Evolutionary conservation across 139 green algal species (phyloP).

Genomic region (Astrephomene gubernaculifera): DNA sequence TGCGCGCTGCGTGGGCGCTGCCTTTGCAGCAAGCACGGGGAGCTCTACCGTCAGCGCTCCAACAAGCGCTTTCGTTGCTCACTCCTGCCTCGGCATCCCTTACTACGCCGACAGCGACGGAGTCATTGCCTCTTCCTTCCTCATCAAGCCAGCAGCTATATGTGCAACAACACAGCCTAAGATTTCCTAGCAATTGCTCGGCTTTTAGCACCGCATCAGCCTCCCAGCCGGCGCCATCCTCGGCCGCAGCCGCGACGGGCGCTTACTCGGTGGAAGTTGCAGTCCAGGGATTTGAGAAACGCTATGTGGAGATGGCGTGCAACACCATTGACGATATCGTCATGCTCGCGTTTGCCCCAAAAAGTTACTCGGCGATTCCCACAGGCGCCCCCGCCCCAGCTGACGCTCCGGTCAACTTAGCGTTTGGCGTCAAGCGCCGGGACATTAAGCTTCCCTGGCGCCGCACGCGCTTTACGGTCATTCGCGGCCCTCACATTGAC

Average conservation of each 20-base stretch:
- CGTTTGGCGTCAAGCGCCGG: slow-evolving; percentile 4
- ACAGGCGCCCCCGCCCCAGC: not conserved
- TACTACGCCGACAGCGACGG: too few species aligned
- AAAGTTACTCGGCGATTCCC: slow-evolving; percentile 25
- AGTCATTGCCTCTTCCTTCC: too few species aligned
- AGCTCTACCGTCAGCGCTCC: not conserved
- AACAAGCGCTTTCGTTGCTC: not conserved
- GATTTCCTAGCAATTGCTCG: not conserved
- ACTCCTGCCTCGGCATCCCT: too few species aligned
- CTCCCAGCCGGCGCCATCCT: not conserved
- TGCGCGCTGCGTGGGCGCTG: not conserved
- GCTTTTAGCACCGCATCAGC: not conserved
- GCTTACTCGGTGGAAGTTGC: slow-evolving; percentile 30
- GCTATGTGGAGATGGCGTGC: slow-evolving; percentile 53
- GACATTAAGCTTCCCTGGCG: slow-evolving; percentile 15
- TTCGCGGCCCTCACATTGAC: slow-evolving; percentile 59
- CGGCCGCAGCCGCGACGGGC: not conserved
- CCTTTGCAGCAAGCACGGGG: not conserved
- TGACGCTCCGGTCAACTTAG: slow-evolving; percentile 1
- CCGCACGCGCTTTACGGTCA: slow-evolving; percentile 39
- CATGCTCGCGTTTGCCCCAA: slow-evolving; percentile 53
- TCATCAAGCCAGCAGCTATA: too few species aligned
- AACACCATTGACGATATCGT: slow-evolving; percentile 50
- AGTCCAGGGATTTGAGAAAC: slow-evolving; percentile 53
- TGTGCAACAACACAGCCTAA: too few species aligned